Conservation (phyloP, 148 eudicot species). For the Persicaria maculosa region DNA sequence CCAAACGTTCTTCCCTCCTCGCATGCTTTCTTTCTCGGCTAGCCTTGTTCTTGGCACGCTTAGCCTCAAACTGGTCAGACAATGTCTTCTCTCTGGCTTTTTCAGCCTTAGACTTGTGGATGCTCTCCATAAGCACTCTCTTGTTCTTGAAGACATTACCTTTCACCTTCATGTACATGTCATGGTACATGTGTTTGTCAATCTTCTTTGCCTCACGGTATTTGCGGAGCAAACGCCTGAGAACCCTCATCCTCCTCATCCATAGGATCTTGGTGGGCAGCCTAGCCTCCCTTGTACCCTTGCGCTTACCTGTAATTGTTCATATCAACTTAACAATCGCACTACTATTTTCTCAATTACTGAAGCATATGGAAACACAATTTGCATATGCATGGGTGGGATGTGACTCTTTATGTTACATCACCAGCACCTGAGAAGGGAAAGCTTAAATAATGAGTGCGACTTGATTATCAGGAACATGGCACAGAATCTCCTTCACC, state of each 20-base stretch:
- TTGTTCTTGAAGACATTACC: slow-evolving; percentile 54
- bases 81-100: slow-evolving; percentile 34
- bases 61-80: slow-evolving; percentile 55
- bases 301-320: slow-evolving; percentile 38
- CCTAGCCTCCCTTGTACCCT: slow-evolving; percentile 56
- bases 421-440: background rate
- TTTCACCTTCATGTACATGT: slow-evolving; percentile 59
- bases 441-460: background rate
- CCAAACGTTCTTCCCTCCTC: slow-evolving; percentile 47
- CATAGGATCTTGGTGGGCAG: slow-evolving; percentile 46
- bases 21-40: slow-evolving; percentile 51
- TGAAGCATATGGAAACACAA: background rate
- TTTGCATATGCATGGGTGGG: background rate
- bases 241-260: slow-evolving; percentile 59
- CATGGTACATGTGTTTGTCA: slow-evolving; percentile 56
- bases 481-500: too few relatives aligned
- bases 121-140: slow-evolving; percentile 53
- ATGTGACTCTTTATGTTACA: background rate
- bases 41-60: slow-evolving; percentile 57
- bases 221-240: slow-evolving; percentile 47
- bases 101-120: slow-evolving; percentile 50
- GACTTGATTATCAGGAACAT: too few relatives aligned
- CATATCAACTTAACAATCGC: background rate
- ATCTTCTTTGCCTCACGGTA: slow-evolving; percentile 51
- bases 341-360: background rate